Base-by-base conservation (phyloP, 306 rosid genomes). In the Vachellia collinsii region DNA sequence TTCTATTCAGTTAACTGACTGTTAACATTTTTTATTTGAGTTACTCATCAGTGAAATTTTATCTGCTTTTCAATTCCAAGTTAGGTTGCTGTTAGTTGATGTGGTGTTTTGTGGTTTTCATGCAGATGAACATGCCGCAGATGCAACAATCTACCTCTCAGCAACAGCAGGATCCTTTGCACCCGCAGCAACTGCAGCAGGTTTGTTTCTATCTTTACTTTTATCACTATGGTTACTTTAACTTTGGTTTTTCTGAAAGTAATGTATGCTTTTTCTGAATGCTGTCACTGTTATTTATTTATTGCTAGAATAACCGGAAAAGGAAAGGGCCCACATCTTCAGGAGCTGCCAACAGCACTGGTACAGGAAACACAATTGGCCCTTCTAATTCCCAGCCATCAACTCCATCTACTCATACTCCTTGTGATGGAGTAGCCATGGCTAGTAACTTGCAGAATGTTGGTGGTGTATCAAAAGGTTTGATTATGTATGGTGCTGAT, bases 281-380 rank as follows among this genome's bases (percentile, higher is more conserved):
- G 41, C 68, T 50, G 58, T 88, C 78, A 86, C 82, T 70, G 66
- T 75, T 84, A 63, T 7, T 39, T 83, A 43, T 83, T 70, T 80
- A 65, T 72, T 65, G 51, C 83, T 77, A 93, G 97, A 91, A 84
- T 79, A 86, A 81, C 76, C 91, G 98, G 54, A 94, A 94, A 81
- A 89, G 98, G 91, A 94, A 91, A 87, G 97, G 94, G 36, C 97
- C 94, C 81, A 77, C 97, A 20, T 91, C 98, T 75, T 92, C 98
- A n/a, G 98, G 98, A 78, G 85, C 94, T 79, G 98, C 97, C 77
- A 94, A 92, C 88, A 94, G 98, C 87, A 89, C 98, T 64, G 98
- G 98, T 76, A 94, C 98, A 38, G 98, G 97, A 88, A 94, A 92
- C 76, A 91, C 98, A 56, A 74, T 87, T 23, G 98, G 98, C 72